Percentiles rank a stretch among this genome's conserved stretches.
Conservation (phyloP, 179 eudicot species). For the Spergularia azorica region DNA sequence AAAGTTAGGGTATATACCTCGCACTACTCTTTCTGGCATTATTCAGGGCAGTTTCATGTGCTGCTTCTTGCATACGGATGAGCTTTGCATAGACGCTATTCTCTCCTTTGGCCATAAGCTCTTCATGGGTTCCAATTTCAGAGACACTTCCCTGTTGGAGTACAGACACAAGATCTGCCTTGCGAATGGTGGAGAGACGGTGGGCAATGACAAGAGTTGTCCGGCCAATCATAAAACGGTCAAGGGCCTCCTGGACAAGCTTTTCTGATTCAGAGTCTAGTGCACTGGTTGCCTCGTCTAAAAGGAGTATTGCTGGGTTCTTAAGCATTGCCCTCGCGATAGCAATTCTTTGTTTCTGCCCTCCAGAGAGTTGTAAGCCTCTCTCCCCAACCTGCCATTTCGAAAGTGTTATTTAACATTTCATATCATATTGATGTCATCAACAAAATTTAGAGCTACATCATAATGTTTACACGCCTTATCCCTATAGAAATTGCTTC, state of each 20-base stretch:
- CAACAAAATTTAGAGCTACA: neutral
- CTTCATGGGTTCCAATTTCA: slow-evolving; percentile 92
- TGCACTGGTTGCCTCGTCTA: slow-evolving; percentile 98
- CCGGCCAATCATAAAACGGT: slow-evolving; percentile 95
- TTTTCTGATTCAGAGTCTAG: slow-evolving; percentile 96
- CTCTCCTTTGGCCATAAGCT: slow-evolving; percentile 88
- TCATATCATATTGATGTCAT: neutral
- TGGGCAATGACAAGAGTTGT: slow-evolving; percentile 98
- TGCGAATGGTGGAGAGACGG: slow-evolving; percentile 92
- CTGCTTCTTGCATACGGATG: slow-evolving; percentile 90
- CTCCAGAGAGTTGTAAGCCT: slow-evolving; percentile 95
- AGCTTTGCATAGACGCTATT: slow-evolving; percentile 80
- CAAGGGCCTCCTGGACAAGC: slow-evolving; percentile 96
- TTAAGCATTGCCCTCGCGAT: slow-evolving; percentile 98
- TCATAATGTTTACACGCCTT: neutral
- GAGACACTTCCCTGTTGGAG: slow-evolving; percentile 87
- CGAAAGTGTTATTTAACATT: neutral
- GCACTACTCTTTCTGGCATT: slow-evolving; percentile 98
- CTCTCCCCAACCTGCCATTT: slow-evolving; percentile 91
- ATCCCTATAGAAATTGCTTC: neutral
- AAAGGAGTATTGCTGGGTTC: slow-evolving; percentile 89
- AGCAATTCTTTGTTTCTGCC: slow-evolving; percentile 99
- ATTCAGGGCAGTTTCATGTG: slow-evolving; percentile 82
- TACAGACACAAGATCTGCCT: slow-evolving; percentile 93
- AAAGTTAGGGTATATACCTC: slow-evolving; percentile 48